Evolutionary conservation across 257 asterid genomes (phyloP), one percentile per base, ranked within the genome.

Genomic region (Mitragyna speciosa): DNA sequence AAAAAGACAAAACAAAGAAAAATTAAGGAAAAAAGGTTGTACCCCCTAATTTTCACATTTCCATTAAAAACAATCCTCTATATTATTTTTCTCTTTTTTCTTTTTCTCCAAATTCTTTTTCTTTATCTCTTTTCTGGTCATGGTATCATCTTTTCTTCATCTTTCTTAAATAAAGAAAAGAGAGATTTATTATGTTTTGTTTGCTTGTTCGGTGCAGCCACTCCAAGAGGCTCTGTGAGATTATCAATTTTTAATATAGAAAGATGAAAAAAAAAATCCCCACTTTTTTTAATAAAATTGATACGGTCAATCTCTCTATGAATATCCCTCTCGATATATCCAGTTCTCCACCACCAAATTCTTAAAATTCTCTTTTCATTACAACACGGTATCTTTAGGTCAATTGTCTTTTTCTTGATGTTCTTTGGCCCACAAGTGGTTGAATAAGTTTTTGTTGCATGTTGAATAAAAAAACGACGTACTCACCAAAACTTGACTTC

Each of bases 151-250:
- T 71, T 82, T 72, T 70, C 78, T 66, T 70, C 85, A 80, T 75
- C 70, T 61, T 63, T 76, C 70, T 68, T 36, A 76, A 43, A 72
- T 74, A 82, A 71, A 58, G 75, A 82, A 75, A 36, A 71, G 54
- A n/a, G 78, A 58, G 77, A 70, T 26, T 76, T n/a, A n/a, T 36
- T 36, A 2, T 36, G 39, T 71, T 70, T 77, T 81, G 39, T 82
- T 52, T 76, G 30, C 78, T 70, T 71, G 63, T 54, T 79, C 51
- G 66, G 79, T 75, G 73, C 15, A 30, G 72, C 66, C 84, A 72
- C 82, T 79, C 85, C 83, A 75, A 82, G 79, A 87, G 86, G 85
- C 80, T 67, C 72, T 74, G 36, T 56, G 33, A 56, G 72, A 70
- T 64, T 80, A 15, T 33, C 19, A 54, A n/a, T 54, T 39, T 31